Evolutionary conservation across 441 rosid species (phyloP), one percentile per base, ranked within the genome.

Genomic region (Croton laevigatus): DNA sequence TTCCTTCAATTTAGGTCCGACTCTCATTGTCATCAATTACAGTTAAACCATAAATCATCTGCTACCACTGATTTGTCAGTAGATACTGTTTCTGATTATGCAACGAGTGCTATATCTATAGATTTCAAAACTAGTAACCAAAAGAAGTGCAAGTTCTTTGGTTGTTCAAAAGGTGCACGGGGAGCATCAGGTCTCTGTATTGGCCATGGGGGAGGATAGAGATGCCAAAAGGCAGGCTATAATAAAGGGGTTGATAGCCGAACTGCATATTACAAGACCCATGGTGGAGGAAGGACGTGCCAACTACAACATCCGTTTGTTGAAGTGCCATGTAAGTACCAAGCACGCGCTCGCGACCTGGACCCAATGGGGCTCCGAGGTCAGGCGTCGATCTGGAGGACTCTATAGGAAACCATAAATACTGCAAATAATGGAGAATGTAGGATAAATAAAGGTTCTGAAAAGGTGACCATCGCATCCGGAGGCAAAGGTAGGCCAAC

Each of bases 211-310:
- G 98, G 98, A 0, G 98, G 97, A 64, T 97, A 88, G 74, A 86
- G 98, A 74, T 91, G 98, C 75, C 97, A 87, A 78, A 94, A 84
- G 38, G 81, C 76, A 8, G 96, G 97, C 34, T 94, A 97, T 82
- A 88, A 81, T 85, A 94, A 87, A 74, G 97, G 98, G 64, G 84
- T 96, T 14, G 98, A 94, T 81, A 89, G 93, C 75, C 87, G 91
- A 71, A 91, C 98, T 20, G 93, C 96, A 36, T 93, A 83, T 71
- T 93, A 97, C 71, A 93, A 91, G 83, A 87, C 93, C 44, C 98
- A 89, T 68, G 98, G 98, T 16, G 98, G 98, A 59, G 97, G 98
- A 58, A 89, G 79, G 81, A 91, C 97, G 81, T 94, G 98, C 70
- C 84, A 89, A 69, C 83, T n/a, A n/a, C n/a, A n/a, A n/a, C n/a